Base-by-base conservation (phyloP, 1,139 yeast genomes). In the Hemisphaericaspora xylofermentans region DNA sequence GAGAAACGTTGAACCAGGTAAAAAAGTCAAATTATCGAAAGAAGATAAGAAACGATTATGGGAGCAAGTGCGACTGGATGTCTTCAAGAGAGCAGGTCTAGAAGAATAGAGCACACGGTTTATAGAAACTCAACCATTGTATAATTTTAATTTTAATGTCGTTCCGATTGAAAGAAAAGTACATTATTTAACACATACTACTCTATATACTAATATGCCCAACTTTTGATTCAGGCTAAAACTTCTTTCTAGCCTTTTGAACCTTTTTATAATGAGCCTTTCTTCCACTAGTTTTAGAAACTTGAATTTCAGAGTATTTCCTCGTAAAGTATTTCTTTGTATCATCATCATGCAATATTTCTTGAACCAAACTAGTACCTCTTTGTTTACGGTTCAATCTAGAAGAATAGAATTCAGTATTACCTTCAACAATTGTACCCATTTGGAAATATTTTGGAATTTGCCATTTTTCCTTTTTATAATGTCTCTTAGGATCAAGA, bases 401-500 rank as follows among this genome's bases (percentile, higher is more conserved):
- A n/a, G 84, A 71, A 31, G 87, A 80, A 64, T 73, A 86, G 60
- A 75, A 88, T 58, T 89, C 97, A 1, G 88, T 76, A 48, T 84
- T 80, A 35, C 91, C 94, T 54, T 86, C 94, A 16, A 91, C 64
- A 28, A 93, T 78, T 0, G 97, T 89, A 10, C 98, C 98, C 57
- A 87, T 78, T 48, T 91, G 94, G 61, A 93, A 89, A 50, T 73
- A 80, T 56, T 87, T 88, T 16, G 96, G 95, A 5, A 78, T 72
- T 42, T 75, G 76, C 84, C 95, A 87, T 48, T 82, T 84, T 44
- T 86, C 94, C 61, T 88, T 88, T 64, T 87, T 88, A 65, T 93
- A 93, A 64, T 89, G 96, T 55, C 98, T 79, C 64, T 93, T 93
- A 4, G 98, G 98, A 58, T 93, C 98, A 49, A 93, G 74, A 15